These are phyloP conservation scores for Lathyrus oleraceus DNA, from an alignment of 306 rosid genomes.

Conservation along the genomic window DNA sequence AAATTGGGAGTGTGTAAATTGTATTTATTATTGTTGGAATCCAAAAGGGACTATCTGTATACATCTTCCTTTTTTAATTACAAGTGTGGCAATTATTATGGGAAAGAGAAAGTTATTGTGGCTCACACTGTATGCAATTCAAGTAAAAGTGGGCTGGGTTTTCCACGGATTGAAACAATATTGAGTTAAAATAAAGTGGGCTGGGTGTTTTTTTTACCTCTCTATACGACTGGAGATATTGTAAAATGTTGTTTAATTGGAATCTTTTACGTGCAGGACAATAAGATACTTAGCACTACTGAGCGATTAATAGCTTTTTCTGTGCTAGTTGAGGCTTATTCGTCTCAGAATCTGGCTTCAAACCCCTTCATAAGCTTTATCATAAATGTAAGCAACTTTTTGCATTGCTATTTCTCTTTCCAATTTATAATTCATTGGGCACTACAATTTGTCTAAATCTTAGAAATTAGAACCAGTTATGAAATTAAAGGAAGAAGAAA, in stretches of 20 bases:
- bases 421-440: not conserved
- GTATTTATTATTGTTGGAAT: too few species aligned
- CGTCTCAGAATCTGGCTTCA: conserved; percentile 65
- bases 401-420: not conserved
- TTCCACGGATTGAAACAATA: not conserved
- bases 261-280: conserved; percentile 36
- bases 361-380: conserved; percentile 77
- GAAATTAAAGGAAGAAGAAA: not conserved
- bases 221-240: not conserved
- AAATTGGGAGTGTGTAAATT: too few species aligned
- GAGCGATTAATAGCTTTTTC: conserved; percentile 75
- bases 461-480: conserved; percentile 7
- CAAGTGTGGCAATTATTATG: too few species aligned
- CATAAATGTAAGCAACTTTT: conserved; percentile 58
- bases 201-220: not conserved
- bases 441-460: not conserved
- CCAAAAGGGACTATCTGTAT: too few species aligned
- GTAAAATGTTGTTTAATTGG: conserved; percentile 25
- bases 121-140: too few species aligned
- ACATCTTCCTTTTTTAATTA: too few species aligned
- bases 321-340: conserved; percentile 69
- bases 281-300: conserved; percentile 39
- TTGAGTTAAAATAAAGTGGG: not conserved
- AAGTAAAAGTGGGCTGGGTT: not conserved
- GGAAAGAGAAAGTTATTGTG: too few species aligned